Percentiles rank a stretch among this genome's conserved stretches.
Evolutionary conservation across 2,329 filamentous ascomycete species (phyloP).

Genomic region (Domatiomyces catenatus): DNA sequence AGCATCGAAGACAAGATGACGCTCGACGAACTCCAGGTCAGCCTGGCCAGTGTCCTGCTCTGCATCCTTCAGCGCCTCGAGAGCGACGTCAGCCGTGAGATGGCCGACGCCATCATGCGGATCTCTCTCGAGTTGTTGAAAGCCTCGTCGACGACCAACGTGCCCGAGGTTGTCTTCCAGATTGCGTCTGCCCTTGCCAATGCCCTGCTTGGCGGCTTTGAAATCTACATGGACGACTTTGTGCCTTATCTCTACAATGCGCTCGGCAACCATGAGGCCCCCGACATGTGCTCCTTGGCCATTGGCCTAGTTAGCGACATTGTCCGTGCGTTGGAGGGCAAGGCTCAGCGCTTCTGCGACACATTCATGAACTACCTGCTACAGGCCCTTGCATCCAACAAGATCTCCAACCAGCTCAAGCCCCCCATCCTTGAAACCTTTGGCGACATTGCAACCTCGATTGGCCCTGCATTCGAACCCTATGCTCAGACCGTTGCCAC

Average conservation of each 20-base stretch:
- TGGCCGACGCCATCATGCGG: conserved; percentile 82
- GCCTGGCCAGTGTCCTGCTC: conserved; percentile 77
- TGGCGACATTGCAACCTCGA: conserved; percentile 90
- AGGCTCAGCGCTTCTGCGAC: conserved; percentile 89
- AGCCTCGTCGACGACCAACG: conserved; percentile 71
- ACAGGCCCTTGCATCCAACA: conserved; percentile 73
- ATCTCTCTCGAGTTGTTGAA: conserved; percentile 66
- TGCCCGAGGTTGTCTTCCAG: conserved; percentile 86
- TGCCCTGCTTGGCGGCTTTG: conserved; percentile 79
- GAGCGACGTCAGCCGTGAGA: conserved; percentile 70
- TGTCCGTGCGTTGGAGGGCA: conserved; percentile 74
- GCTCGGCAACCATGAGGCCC: conserved; percentile 88
- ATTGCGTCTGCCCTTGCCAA: conserved; percentile 84
- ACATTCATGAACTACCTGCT: conserved; percentile 96
- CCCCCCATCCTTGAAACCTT: conserved; percentile 96
- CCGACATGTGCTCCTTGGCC: conserved; percentile 85
- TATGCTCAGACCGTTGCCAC: conserved; percentile 86
- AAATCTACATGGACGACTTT: conserved; percentile 96
- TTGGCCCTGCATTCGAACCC: conserved; percentile 78
- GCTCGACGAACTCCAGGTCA: conserved; percentile 95
- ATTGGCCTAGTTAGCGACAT: conserved; percentile 96
- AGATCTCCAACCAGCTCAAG: conserved; percentile 92
- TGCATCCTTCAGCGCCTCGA: conserved; percentile 84
- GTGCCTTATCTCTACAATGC: conserved; percentile 85
- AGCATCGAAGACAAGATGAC: conserved; percentile 94